These are phyloP conservation scores for Pelargonium cotyledonis DNA, from an alignment of 441 rosid species.

Conservation along the genomic window DNA sequence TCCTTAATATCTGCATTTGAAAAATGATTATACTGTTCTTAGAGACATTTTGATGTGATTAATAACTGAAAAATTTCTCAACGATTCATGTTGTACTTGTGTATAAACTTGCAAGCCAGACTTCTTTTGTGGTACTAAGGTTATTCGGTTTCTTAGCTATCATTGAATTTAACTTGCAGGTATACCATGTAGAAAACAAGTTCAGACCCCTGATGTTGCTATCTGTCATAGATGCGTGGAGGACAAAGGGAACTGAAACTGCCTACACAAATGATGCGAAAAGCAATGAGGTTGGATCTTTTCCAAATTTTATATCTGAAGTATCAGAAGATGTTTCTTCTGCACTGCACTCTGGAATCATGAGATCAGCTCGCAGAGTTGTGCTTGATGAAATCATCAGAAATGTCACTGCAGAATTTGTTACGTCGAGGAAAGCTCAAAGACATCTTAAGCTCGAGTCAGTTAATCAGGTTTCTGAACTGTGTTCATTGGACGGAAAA, in stretches of 20 bases:
- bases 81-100: not conserved
- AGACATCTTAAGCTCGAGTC: slow-evolving; percentile 38
- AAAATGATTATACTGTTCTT: not conserved
- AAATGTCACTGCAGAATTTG: slow-evolving; percentile 48
- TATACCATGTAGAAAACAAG: slow-evolving; percentile 58
- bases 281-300: slow-evolving; percentile 29
- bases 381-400: slow-evolving; percentile 73
- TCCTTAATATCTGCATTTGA: not conserved
- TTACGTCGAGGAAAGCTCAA: slow-evolving; percentile 41
- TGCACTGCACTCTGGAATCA: slow-evolving; percentile 71
- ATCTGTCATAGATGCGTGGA: slow-evolving; percentile 50
- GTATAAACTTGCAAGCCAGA: not conserved
- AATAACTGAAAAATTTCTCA: not conserved
- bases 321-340: slow-evolving; percentile 67
- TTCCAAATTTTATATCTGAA: slow-evolving; percentile 39
- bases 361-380: slow-evolving; percentile 76
- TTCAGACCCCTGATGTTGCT: slow-evolving; percentile 45
- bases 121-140: not conserved
- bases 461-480: slow-evolving; percentile 29
- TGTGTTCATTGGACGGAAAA: slow-evolving; percentile 20
- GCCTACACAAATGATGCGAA: slow-evolving; percentile 24
- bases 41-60: not conserved
- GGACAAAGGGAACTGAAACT: slow-evolving; percentile 27
- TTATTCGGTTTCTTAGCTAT: not conserved
- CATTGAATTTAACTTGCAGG: slow-evolving; percentile 41